Evolutionary conservation across 140 eudicot species (phyloP).

Genomic region (Eryngium alpinum): DNA sequence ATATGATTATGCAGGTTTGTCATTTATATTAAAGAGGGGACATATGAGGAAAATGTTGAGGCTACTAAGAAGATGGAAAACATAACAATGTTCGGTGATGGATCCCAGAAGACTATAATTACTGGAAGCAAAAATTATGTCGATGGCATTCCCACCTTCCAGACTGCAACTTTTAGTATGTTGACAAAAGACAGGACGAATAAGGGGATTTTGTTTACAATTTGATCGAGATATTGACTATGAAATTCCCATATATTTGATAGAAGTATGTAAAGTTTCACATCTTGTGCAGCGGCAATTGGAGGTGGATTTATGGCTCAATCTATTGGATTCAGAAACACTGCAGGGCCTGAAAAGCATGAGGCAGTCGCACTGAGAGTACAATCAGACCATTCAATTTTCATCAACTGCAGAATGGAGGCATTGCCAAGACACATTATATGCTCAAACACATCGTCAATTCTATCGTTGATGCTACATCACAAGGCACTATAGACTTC

Average conservation of each 20-base stretch:
- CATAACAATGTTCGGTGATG: neutral
- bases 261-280: neutral
- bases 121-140: neutral
- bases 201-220: too few relatives aligned
- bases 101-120: neutral
- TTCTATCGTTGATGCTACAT: neutral
- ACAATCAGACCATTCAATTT: neutral
- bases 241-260: too few relatives aligned
- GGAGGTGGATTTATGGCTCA: neutral
- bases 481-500: neutral
- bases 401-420: neutral
- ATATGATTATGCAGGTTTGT: neutral
- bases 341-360: neutral
- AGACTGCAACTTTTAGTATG: slow-evolving; percentile 1
- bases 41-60: neutral
- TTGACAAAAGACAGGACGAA: neutral
- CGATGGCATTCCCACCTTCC: neutral
- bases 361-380: neutral
- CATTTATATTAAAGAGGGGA: neutral
- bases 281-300: neutral
- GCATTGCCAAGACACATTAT: neutral
- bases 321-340: neutral
- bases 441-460: neutral
- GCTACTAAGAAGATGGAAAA: neutral
- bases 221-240: too few relatives aligned